phyloP scores from a whole-genome alignment of 1,139 yeast genomes.

The Yamadazyma triangularis region DNA sequence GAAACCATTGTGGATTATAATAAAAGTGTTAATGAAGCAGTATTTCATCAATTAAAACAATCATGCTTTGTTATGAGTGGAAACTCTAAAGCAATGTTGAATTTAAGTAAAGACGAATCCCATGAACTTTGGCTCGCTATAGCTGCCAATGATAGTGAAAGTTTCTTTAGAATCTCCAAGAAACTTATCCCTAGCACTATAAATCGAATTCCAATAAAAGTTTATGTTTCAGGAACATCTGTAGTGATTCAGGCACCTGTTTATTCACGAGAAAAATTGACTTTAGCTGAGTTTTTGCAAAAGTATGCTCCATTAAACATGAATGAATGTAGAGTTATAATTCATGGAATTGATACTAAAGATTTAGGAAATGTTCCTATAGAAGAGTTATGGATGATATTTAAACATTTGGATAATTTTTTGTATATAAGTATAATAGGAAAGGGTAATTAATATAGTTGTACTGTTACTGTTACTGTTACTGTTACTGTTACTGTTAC shows the following conservation, averaged over 20 bases:
- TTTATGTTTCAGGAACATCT: constrained; percentile 48
- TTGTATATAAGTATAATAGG: constrained; percentile 51
- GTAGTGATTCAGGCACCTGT: constrained; percentile 48
- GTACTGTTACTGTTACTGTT: too few relatives aligned
- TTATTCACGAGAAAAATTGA: not conserved
- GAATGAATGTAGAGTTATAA: constrained; percentile 3
- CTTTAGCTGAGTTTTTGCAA: too few relatives aligned
- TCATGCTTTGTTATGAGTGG: constrained; percentile 72
- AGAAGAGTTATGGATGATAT: constrained; percentile 47
- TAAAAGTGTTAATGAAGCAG: constrained; percentile 40
- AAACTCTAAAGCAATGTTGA: constrained; percentile 70
- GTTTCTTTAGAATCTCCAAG: constrained; percentile 16
- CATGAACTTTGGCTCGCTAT: constrained; percentile 54
- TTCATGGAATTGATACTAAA: constrained; percentile 64
- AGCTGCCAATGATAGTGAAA: constrained; percentile 23
- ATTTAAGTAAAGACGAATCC: constrained; percentile 59
- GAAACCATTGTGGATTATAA: constrained; percentile 19
- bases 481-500: too few relatives aligned
- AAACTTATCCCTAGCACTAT: constrained; percentile 35
- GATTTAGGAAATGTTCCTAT: constrained; percentile 35
- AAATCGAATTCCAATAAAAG: constrained; percentile 53
- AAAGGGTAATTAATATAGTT: too few relatives aligned
- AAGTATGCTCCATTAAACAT: too few relatives aligned
- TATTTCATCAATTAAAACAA: constrained; percentile 79
- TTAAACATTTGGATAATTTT: constrained; percentile 71